phyloP scores from a whole-genome alignment of 2,329 filamentous ascomycete genomes.

The Penicillium sp. region DNA sequence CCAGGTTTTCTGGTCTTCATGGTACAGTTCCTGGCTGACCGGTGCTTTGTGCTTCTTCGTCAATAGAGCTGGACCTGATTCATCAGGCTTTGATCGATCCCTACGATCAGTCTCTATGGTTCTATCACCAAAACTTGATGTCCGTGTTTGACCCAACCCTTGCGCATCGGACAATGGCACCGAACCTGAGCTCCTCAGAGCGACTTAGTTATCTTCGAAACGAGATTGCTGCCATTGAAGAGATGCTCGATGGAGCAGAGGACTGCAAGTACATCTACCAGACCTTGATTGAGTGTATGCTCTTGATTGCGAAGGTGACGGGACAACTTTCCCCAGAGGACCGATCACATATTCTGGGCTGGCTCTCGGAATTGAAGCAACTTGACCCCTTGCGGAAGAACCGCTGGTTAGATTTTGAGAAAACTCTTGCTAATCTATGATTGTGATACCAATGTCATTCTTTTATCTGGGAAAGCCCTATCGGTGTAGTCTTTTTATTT shows the following conservation, averaged over 20 bases:
- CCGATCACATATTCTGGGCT: slow-evolving; percentile 45
- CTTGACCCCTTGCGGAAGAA: slow-evolving; percentile 70
- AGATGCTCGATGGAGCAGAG: slow-evolving; percentile 59
- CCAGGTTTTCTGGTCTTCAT: neutral
- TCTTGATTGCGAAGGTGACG: slow-evolving; percentile 49
- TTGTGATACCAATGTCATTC: too few species aligned
- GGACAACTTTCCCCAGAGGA: slow-evolving; percentile 43
- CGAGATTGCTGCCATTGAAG: slow-evolving; percentile 69
- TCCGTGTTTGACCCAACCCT: slow-evolving; percentile 55
- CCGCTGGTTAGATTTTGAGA: slow-evolving; percentile 67
- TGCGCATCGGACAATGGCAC: slow-evolving; percentile 55
- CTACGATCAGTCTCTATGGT: slow-evolving; percentile 94
- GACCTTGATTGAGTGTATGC: slow-evolving; percentile 68
- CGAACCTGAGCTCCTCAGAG: slow-evolving; percentile 55
- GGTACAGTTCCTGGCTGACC: neutral
- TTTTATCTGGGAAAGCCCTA: too few species aligned
- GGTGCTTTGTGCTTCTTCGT: neutral
- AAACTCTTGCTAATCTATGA: slow-evolving; percentile 15
- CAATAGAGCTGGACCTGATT: slow-evolving; percentile 65
- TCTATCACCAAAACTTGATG: slow-evolving; percentile 87
- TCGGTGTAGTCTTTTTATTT: too few species aligned
- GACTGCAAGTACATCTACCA: slow-evolving; percentile 88
- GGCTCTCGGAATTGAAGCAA: slow-evolving; percentile 60
- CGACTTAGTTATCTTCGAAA: slow-evolving; percentile 59
- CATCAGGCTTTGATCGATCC: slow-evolving; percentile 78